Evolutionary conservation across 2,329 filamentous ascomycete species (phyloP).

Genomic region (Coniosporium tulheliwenetii): DNA sequence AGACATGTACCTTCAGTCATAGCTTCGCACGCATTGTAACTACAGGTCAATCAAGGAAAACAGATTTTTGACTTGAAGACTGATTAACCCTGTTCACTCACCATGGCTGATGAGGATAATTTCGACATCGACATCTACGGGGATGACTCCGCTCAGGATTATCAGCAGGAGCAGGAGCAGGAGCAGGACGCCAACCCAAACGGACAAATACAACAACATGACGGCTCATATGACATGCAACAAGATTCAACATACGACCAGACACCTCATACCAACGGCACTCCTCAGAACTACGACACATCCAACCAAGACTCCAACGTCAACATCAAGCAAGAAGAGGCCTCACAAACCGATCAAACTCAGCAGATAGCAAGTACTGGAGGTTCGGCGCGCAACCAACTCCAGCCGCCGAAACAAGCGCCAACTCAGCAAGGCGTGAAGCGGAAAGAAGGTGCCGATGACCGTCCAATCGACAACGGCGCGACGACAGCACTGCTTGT

Average conservation of each 20-base stretch:
- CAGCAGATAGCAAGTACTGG: slow-evolving; percentile 28
- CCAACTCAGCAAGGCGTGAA: slow-evolving; percentile 42
- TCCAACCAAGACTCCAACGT: slow-evolving; percentile 3
- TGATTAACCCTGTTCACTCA: slow-evolving; percentile 5
- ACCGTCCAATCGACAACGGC: slow-evolving; percentile 40
- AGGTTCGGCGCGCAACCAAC: slow-evolving; percentile 19
- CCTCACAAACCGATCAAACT: slow-evolving; percentile 9
- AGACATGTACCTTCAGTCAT: slow-evolving; percentile 21
- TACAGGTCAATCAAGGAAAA: slow-evolving; percentile 21
- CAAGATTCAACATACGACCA: background rate
- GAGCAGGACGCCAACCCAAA: background rate
- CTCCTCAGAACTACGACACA: background rate
- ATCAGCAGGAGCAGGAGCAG: slow-evolving; percentile 5
- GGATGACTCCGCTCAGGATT: slow-evolving; percentile 30
- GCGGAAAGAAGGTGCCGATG: slow-evolving; percentile 43
- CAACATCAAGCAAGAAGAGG: slow-evolving; percentile 1
- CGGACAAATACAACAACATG: background rate
- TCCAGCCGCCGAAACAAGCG: slow-evolving; percentile 23
- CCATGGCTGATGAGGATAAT: slow-evolving; percentile 46
- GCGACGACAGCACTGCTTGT: slow-evolving; percentile 63
- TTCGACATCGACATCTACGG: slow-evolving; percentile 60
- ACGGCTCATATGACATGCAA: background rate
- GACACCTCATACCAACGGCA: background rate
- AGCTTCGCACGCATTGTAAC: slow-evolving; percentile 19
- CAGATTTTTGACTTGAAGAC: slow-evolving; percentile 7